Evolutionary conservation across 108 stramenopile species (phyloP).

Genomic region (Nannochloropsis salina): DNA sequence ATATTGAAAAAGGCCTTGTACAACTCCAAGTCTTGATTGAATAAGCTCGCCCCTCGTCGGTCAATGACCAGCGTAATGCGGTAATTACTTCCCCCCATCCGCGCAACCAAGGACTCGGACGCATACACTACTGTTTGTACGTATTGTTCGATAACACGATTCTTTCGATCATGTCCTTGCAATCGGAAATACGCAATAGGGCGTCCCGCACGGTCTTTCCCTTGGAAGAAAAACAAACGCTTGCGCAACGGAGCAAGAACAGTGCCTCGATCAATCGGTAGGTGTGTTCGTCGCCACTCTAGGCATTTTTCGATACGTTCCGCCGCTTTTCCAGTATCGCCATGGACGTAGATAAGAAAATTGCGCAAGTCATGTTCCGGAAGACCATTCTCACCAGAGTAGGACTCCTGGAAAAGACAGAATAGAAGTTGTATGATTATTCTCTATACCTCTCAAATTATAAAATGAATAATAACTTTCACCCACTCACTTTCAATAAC

Average conservation of each 20-base stretch:
- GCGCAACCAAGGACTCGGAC: background rate
- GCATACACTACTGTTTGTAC: background rate
- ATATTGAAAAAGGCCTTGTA: conserved; percentile 20
- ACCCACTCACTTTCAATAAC: background rate
- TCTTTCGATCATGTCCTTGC: background rate
- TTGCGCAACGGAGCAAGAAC: background rate
- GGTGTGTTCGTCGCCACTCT: background rate
- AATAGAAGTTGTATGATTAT: background rate
- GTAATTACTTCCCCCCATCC: background rate
- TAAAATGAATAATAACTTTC: too few species aligned
- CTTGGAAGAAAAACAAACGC: conserved; percentile 8
- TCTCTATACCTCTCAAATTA: too few species aligned
- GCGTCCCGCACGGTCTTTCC: background rate
- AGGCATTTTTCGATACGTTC: background rate
- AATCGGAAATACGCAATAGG: background rate
- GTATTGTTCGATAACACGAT: background rate
- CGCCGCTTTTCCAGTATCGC: background rate
- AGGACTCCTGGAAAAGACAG: background rate
- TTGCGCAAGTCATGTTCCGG: background rate
- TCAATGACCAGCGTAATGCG: conserved; percentile 17
- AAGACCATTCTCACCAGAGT: background rate
- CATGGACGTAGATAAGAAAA: background rate
- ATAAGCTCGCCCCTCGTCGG: background rate
- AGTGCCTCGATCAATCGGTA: background rate
- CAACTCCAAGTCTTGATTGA: conserved; percentile 20